Conservation (phyloP, 306 rosid genomes). For the Prinsepia uniflora region DNA sequence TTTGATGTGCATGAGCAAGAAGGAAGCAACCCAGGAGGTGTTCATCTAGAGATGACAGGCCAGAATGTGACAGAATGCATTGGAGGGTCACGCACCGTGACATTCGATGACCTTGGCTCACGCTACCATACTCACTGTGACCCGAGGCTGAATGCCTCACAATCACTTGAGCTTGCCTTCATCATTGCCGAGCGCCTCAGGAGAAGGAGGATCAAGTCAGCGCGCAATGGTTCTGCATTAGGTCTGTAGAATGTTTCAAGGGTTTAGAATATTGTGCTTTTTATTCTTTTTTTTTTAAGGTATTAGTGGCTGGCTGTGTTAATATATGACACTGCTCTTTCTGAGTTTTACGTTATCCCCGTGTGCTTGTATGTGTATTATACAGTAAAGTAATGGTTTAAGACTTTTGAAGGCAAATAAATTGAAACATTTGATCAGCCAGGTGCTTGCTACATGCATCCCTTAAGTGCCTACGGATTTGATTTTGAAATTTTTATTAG, state of each 20-base stretch:
- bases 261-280: slow-evolving; percentile 14
- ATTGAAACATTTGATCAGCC: background rate
- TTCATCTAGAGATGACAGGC: slow-evolving; percentile 97
- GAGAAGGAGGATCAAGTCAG: slow-evolving; percentile 75
- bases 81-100: slow-evolving; percentile 91
- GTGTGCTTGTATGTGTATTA: slow-evolving; percentile 43
- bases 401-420: slow-evolving; percentile 29
- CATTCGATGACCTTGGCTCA: slow-evolving; percentile 85
- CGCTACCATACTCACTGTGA: slow-evolving; percentile 99
- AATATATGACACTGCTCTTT: slow-evolving; percentile 1
- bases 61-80: slow-evolving; percentile 99
- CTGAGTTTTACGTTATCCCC: slow-evolving; percentile 25
- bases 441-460: too few relatives aligned
- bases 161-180: slow-evolving; percentile 95
- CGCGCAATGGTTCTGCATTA: slow-evolving; percentile 34
- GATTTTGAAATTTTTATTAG: too few relatives aligned
- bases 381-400: slow-evolving; percentile 40
- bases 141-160: slow-evolving; percentile 95
- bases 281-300: background rate
- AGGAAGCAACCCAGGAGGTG: slow-evolving; percentile 97
- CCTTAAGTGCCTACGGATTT: too few relatives aligned
- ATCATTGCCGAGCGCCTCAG: slow-evolving; percentile 90
- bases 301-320: slow-evolving; percentile 14
- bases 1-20: slow-evolving; percentile 98
- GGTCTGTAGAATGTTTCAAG: slow-evolving; percentile 38